Evolutionary conservation across 192 early-diverging fungal species (phyloP), one percentile per base, ranked within the genome.

Genomic region (Phlyctochytrium bullatum): DNA sequence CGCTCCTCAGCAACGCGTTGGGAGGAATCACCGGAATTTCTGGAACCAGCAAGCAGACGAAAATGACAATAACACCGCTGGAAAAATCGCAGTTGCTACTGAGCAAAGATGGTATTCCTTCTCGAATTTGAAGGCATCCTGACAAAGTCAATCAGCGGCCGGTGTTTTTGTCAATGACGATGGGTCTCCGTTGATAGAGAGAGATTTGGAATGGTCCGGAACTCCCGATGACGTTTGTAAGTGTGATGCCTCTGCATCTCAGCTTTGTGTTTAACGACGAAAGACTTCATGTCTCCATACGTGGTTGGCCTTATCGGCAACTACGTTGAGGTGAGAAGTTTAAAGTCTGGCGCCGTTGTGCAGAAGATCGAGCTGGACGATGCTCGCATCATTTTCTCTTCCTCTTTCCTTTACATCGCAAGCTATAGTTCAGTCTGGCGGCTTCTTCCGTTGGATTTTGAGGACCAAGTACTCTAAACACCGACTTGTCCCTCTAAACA

Each of bases 301-400:
- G 81, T 89, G 16, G 80, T 92, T 64, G 90, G 82, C 3, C 83
- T 92, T 34, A 63, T 89, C 34, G 73, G 81, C 2, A 78, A 80
- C 2, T 80, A 89, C 35, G 85, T 98, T 0, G 92, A 95, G 70
- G 90, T 98, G 17, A 84, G 92, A 67, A 94, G 91, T 54, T 87
- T 97, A 52, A 88, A 81, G 51, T 91, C 92, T 0, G 88, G 89
- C 54, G 86, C 86, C 1, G 73, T 94, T 25, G 91, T 98, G 2
- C 96, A 98, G 72, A 79, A 83, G 32, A 83, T 94, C 14, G 81
- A 87, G 20, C 77, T 98, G 30, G 68, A 81, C 0, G 80, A 89
- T 32, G 80, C 85, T n/a, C 32, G 59, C 23, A 52, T 62, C 0
- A 64, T 78, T 68, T 33, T 69, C 28, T 25, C 53, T 12, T 71